Evolutionary conservation across 1,284 basidiomycete species (phyloP), one percentile per base, ranked within the genome.

Genomic region (Pisolithus thermaeus): DNA sequence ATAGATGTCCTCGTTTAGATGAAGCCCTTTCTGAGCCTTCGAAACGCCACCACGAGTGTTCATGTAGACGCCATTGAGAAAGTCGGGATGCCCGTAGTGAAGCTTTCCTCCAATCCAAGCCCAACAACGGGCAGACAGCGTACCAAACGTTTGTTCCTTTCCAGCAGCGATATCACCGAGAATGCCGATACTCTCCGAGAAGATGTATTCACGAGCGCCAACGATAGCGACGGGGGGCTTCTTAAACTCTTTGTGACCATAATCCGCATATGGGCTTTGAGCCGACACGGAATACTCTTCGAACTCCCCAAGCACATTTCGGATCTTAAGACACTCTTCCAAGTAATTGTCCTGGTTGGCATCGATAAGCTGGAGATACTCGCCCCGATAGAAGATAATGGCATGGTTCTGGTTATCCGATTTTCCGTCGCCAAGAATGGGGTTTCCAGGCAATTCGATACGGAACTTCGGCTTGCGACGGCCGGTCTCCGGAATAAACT

Each of bases 301-400:
- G 63, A 99, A 99, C 70, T 99, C 97, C 54, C 88, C 91, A 40
- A 99, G 86, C n/a, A 99, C 78, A 67, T 97, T 98, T 51, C 96
- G 87, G 67, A 99, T 97, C 81, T 99, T 99, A 65, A 99, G 81
- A 74, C 96, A 99, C 70, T 99, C 96, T 71, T 99, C 96, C 59
- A 99, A 85, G 66, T 99, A 99, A 74, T 99, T 97, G 77, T 99
- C 96, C 77, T 99, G 96, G 73, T 99, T 99, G 64, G 96, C 97
- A 64, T 99, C 97, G 69, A 99, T 97, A 58, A 98, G 90, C 75
- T 99, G 96, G 11, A 99, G 77, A 73, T 97, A 99, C 73, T 99
- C 97, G 59, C 96, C 96, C 57, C 96, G 92, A 74, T 99, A 96
- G 78, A 98, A 99, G 71, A 99, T 87, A 70, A 99, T 96, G 40